Evolutionary conservation across 108 stramenopile genomes (phyloP).

Genomic region (Poteriospumella lacustris): DNA sequence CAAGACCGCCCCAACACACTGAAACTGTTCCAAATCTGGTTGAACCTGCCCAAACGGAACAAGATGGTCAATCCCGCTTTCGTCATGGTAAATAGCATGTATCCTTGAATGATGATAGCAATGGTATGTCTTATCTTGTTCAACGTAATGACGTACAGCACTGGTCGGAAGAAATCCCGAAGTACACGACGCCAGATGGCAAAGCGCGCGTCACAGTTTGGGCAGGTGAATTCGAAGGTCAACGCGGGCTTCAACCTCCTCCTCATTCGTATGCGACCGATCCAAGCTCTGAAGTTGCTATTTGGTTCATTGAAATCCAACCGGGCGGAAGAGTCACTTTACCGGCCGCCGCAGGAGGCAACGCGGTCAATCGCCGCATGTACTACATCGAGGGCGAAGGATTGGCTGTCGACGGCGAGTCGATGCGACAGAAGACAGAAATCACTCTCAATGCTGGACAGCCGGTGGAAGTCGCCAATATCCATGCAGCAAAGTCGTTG

Average conservation of each 20-base stretch:
- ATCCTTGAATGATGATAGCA: slow-evolving; percentile 50
- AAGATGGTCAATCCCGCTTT: slow-evolving; percentile 79
- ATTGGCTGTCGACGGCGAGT: not conserved
- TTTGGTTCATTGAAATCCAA: slow-evolving; percentile 62
- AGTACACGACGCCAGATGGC: slow-evolving; percentile 40
- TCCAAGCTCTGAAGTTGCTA: slow-evolving; percentile 36
- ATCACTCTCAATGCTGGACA: not conserved
- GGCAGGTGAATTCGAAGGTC: slow-evolving; percentile 55
- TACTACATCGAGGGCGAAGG: not conserved
- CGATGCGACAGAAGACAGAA: not conserved
- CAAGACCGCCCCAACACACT: slow-evolving; percentile 53
- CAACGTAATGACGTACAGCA: slow-evolving; percentile 42
- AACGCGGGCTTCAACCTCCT: slow-evolving; percentile 52
- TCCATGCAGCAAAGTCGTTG: not conserved
- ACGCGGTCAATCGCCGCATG: not conserved
- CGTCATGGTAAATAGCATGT: slow-evolving; percentile 62
- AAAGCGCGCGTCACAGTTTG: slow-evolving; percentile 51
- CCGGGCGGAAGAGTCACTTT: slow-evolving; percentile 70
- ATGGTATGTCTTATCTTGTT: slow-evolving; percentile 23
- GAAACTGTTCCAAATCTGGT: slow-evolving; percentile 61
- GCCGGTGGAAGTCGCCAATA: not conserved
- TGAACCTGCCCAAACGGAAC: slow-evolving; percentile 67
- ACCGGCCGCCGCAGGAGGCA: slow-evolving; percentile 44
- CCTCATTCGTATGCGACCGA: slow-evolving; percentile 62
- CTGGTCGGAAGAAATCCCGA: slow-evolving; percentile 62